phyloP scores from a whole-genome alignment of 306 rosid species.

The Cicer judaicum region DNA sequence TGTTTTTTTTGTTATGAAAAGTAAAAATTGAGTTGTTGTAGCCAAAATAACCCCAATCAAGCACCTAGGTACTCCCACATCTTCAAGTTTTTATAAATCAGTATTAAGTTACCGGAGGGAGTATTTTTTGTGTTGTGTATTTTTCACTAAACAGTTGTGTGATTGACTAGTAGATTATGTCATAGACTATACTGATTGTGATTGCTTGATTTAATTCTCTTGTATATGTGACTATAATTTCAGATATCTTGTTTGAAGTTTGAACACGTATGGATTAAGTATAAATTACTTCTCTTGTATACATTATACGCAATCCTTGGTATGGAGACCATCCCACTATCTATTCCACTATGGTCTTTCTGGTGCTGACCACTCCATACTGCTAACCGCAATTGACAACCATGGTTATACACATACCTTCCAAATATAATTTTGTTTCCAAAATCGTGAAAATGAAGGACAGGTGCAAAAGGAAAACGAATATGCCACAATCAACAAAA shows the following conservation, averaged over 20 bases:
- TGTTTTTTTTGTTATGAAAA: no score
- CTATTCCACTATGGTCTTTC: not conserved
- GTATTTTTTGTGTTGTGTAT: no score
- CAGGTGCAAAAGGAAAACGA: conserved; percentile 32
- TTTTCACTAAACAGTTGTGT: no score
- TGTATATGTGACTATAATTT: not conserved
- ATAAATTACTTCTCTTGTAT: conserved; percentile 15
- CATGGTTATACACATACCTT: not conserved
- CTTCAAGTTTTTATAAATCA: no score
- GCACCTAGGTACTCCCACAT: no score
- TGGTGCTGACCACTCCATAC: not conserved
- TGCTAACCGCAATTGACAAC: not conserved
- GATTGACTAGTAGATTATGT: not conserved
- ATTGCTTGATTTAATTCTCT: no score
- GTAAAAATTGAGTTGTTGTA: no score
- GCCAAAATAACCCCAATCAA: no score
- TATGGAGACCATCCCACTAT: not conserved
- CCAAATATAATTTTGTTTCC: conserved; percentile 21
- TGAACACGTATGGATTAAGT: not conserved
- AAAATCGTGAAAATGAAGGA: not conserved
- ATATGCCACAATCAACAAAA: conserved; percentile 29
- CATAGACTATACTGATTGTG: no score
- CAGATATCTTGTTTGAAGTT: not conserved
- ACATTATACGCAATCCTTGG: not conserved
- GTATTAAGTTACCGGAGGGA: no score